Conservation (phyloP, 2,329 filamentous ascomycete species). For the Exophiala dermatitidis region DNA sequence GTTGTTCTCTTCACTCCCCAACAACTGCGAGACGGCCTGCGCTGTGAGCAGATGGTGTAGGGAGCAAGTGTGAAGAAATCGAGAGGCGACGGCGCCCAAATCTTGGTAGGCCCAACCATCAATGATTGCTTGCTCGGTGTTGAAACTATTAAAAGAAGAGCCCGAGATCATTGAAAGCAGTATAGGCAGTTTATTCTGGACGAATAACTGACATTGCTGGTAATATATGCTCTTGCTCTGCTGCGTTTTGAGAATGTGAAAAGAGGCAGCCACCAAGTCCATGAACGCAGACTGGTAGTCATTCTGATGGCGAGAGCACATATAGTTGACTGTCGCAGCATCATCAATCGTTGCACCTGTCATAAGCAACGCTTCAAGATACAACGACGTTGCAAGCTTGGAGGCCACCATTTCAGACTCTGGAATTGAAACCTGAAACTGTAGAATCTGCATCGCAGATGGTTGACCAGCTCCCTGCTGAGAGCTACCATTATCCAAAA, state of each 20-base stretch:
- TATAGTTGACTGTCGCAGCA: constrained; percentile 64
- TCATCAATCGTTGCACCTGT: constrained; percentile 81
- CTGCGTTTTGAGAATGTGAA: constrained; percentile 75
- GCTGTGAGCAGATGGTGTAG: constrained; percentile 78
- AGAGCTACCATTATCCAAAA: constrained; percentile 8
- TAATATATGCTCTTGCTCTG: constrained; percentile 38
- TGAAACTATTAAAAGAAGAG: constrained; percentile 53
- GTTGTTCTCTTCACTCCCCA: constrained; percentile 79
- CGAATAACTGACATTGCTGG: constrained; percentile 68
- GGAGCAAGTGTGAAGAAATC: constrained; percentile 87
- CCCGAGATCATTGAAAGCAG: constrained; percentile 53
- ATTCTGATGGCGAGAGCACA: constrained; percentile 79
- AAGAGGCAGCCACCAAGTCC: constrained; percentile 79
- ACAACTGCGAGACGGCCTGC: constrained; percentile 66
- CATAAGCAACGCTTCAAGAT: constrained; percentile 72
- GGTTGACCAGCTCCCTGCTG: constrained; percentile 9
- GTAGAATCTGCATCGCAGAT: constrained; percentile 34
- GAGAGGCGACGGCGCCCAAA: constrained; percentile 62
- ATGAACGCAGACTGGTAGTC: constrained; percentile 70
- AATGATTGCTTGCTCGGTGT: constrained; percentile 58
- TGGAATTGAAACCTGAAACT: constrained; percentile 48
- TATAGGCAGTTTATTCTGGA: constrained; percentile 65
- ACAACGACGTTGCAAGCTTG: constrained; percentile 75
- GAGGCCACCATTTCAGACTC: constrained; percentile 68
- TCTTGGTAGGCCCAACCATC: constrained; percentile 58